Conservation (phyloP, 1,139 yeast genomes). For the Geotrichum fermentans region DNA sequence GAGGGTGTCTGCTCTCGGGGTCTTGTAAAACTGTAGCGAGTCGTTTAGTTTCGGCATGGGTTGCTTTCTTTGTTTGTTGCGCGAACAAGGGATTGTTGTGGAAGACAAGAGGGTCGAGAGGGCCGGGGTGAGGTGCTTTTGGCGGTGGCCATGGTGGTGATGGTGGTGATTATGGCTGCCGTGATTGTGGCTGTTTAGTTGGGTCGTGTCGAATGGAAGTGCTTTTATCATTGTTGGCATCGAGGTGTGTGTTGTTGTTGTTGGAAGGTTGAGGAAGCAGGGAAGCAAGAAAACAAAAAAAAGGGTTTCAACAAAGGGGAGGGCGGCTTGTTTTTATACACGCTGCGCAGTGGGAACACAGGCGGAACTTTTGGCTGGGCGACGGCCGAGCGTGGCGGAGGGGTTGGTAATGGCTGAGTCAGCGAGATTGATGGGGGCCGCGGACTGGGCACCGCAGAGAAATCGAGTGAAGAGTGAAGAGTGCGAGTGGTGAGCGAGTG, state of each 20-base stretch:
- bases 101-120: constrained; percentile 26
- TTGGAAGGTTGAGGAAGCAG: neutral
- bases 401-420: no score
- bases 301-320: neutral
- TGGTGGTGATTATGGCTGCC: constrained; percentile 5
- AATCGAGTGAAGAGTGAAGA: no score
- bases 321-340: neutral
- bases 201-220: neutral
- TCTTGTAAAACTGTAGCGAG: neutral
- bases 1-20: neutral
- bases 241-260: neutral
- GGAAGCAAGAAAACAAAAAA: neutral
- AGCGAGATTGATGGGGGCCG: no score
- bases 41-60: neutral
- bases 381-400: no score
- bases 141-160: constrained; percentile 21
- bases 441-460: no score
- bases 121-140: constrained; percentile 28
- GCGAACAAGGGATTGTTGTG: constrained; percentile 26
- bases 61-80: constrained; percentile 1
- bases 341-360: no score
- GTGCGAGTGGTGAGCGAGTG: no score
- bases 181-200: neutral
- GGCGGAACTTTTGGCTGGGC: no score
- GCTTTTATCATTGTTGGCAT: neutral